Evolutionary conservation across 768 basidiomycete species (phyloP).

Genomic region (Austroboletus eburneus): DNA sequence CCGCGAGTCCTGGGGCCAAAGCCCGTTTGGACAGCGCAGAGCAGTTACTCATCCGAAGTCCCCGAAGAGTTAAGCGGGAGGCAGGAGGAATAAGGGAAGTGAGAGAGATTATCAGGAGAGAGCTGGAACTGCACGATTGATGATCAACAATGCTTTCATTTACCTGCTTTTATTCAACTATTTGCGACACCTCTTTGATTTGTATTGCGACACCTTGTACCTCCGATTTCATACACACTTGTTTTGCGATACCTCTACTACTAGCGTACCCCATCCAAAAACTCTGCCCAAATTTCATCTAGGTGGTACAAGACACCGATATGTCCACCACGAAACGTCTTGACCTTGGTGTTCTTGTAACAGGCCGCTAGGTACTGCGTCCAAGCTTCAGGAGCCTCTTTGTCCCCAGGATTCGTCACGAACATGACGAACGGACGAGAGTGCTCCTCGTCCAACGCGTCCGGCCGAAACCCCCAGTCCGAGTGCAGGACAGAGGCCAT

Average conservation of each 20-base stretch:
- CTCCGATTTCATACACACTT: conserved; percentile 16
- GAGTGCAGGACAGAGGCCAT: conserved; percentile 40
- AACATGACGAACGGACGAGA: conserved; percentile 43
- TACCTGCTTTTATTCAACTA: conserved; percentile 15
- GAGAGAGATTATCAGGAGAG: conserved; percentile 74
- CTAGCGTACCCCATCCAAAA: conserved; percentile 19
- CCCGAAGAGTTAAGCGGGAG: conserved; percentile 65
- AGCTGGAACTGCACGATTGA: conserved; percentile 67
- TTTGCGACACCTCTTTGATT: conserved; percentile 22
- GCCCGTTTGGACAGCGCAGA: conserved; percentile 56
- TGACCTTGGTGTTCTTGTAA: conserved; percentile 42
- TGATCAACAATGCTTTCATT: conserved; percentile 26
- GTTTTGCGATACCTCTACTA: conserved; percentile 15
- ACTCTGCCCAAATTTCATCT: conserved; percentile 43
- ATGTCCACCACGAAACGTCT: conserved; percentile 46
- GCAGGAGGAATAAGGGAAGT: conserved; percentile 74
- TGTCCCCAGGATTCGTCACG: conserved; percentile 40
- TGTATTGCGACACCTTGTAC: conserved; percentile 19
- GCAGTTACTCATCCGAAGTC: conserved; percentile 65
- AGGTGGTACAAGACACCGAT: conserved; percentile 42
- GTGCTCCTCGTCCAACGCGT: conserved; percentile 42
- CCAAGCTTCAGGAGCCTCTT: conserved; percentile 39
- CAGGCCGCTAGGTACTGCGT: conserved; percentile 46
- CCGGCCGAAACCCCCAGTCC: conserved; percentile 48
- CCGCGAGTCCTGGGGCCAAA: conserved; percentile 48